A percentile compares a stretch with the other conserved stretches of the same genome.
These are phyloP conservation scores for Xylariaceae sp. DNA, from an alignment of 2,329 filamentous ascomycete species.

Conservation along the genomic window DNA sequence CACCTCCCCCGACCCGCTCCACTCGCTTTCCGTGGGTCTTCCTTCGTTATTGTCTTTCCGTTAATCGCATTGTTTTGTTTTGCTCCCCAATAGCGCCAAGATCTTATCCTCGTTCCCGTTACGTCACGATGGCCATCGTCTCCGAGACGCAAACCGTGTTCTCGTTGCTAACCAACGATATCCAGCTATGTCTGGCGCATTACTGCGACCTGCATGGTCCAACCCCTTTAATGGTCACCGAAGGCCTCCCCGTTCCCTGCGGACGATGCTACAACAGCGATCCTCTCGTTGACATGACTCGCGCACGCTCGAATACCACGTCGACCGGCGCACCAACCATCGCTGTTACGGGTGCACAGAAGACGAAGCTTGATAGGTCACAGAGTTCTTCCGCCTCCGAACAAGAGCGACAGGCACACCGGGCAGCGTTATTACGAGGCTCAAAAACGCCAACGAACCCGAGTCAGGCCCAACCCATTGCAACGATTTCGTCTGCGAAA, in stretches of 20 bases:
- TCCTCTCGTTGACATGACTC: slow-evolving; percentile 29
- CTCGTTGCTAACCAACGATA: slow-evolving; percentile 36
- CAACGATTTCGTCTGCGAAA: slow-evolving; percentile 23
- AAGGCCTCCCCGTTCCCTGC: slow-evolving; percentile 58
- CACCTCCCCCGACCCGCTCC: neutral
- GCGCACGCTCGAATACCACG: slow-evolving; percentile 39
- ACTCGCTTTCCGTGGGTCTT: neutral
- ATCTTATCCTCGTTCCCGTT: slow-evolving; percentile 6
- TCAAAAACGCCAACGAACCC: slow-evolving; percentile 26
- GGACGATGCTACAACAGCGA: slow-evolving; percentile 54
- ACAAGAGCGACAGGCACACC: slow-evolving; percentile 41
- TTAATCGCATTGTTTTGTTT: slow-evolving; percentile 1
- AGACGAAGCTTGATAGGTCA: slow-evolving; percentile 40
- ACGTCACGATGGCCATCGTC: slow-evolving; percentile 23
- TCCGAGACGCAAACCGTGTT: slow-evolving; percentile 22
- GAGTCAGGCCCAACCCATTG: slow-evolving; percentile 7
- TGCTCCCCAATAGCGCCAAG: slow-evolving; percentile 6
- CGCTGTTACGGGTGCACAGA: slow-evolving; percentile 44
- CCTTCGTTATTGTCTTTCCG: slow-evolving; percentile 2
- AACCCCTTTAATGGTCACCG: slow-evolving; percentile 64
- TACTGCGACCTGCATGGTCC: slow-evolving; percentile 67
- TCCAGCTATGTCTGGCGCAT: slow-evolving; percentile 64
- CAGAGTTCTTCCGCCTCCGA: slow-evolving; percentile 43
- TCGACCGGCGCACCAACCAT: slow-evolving; percentile 32
- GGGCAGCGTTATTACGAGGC: slow-evolving; percentile 39